Base-by-base conservation (phyloP, 1,284 basidiomycete species). In the Leccinum griseonigrum region DNA sequence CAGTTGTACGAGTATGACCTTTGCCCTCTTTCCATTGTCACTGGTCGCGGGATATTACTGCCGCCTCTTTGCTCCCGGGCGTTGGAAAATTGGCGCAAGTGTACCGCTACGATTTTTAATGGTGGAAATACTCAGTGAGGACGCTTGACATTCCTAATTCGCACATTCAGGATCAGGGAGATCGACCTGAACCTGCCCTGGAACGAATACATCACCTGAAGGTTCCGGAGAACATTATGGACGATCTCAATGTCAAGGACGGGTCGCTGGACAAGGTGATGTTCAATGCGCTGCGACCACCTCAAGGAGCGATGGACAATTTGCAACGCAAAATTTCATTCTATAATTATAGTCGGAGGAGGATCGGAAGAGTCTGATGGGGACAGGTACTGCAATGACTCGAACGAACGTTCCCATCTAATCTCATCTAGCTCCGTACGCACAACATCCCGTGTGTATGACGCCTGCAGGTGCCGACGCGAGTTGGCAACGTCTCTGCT, bases 121-220 rank as follows among this genome's bases (percentile, higher is more conserved):
- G 29, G 29, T 29, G 29, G 29, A 29, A 29, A 29, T 29, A 29
- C 29, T 29, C 29, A 29, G 29, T 29, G 29, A 29, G 29, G 29
- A 29, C 29, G 29, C 5, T 29, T 5, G 6, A 29, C 29, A 29
- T 29, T 29, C 29, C 29, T 29, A 29, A 29, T 29, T 29, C 5
- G 29, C 29, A 29, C 29, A 29, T 29, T 29, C 29, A 29, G 29
- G 29, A 29, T 29, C 29, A 29, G 29, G 46, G 83, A 83, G 6
- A 89, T 98, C 59, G 85, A 92, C 67, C 85, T 85, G 40, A 89
- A 93, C 70, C 75, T 99, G 64, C 97, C 97, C 0, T 98, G 93
- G 86, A 97, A 94, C 76, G 91, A 96, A 69, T 98, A 95, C 76
- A 97, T 78, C 85, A 96, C 67, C 82, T 99, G 32, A 95, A 98